Conservation (phyloP, 1,284 basidiomycete genomes). For the Malassezia arunalokei region DNA sequence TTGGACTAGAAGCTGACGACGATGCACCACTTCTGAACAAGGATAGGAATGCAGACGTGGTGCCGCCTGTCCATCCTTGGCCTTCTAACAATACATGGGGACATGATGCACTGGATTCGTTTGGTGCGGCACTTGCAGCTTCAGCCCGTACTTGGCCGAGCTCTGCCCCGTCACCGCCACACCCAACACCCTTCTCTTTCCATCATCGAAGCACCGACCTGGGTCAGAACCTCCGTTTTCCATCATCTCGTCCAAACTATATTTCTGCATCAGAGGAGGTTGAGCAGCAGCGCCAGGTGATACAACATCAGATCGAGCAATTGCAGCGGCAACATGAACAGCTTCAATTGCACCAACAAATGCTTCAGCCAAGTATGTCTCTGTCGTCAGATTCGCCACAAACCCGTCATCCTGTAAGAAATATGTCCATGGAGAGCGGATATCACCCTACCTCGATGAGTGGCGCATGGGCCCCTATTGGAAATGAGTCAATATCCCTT, state of each 20-base stretch:
- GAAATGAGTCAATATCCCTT: conserved; percentile 39
- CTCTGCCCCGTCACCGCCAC: conserved; percentile 11
- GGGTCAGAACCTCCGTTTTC: conserved; percentile 10
- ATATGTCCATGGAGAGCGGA: too few relatives aligned
- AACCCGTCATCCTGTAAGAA: too few relatives aligned
- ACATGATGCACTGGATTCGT: neutral
- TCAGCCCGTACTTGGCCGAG: neutral
- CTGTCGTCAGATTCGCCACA: too few relatives aligned
- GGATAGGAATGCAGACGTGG: conserved; percentile 1
- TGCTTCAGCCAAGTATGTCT: neutral
- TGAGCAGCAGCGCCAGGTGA: conserved; percentile 46
- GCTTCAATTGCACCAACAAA: conserved; percentile 44
- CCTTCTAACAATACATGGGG: neutral
- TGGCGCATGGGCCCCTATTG: neutral
- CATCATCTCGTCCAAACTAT: conserved; percentile 22
- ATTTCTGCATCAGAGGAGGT: conserved; percentile 38
- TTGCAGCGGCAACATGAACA: conserved; percentile 48
- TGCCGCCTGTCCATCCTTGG: conserved; percentile 4
- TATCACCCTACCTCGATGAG: neutral
- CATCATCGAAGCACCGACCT: conserved; percentile 20
- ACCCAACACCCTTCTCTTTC: neutral
- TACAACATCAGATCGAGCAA: conserved; percentile 49
- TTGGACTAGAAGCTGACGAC: conserved; percentile 24
- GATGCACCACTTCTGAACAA: conserved; percentile 20
- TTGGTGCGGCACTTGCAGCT: neutral